phyloP scores from a whole-genome alignment of 306 rosid species.

The Begonia loranthoides region DNA sequence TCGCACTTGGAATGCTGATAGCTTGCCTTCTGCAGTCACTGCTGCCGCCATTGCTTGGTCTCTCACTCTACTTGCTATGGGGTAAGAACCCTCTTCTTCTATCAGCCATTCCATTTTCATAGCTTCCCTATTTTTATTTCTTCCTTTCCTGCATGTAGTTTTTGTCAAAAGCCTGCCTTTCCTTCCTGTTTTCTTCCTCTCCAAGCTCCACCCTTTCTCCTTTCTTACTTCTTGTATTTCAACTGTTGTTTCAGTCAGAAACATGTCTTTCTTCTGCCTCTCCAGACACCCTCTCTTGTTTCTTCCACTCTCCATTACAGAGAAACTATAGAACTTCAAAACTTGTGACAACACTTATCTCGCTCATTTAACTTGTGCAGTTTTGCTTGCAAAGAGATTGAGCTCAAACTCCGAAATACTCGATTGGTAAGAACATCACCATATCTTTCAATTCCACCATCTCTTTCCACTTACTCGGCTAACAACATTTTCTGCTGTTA shows the following conservation, averaged over 20 bases:
- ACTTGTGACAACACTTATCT: no score
- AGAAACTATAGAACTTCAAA: no score
- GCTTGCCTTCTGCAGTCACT: constrained; percentile 73
- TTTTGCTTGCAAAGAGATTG: constrained; percentile 88
- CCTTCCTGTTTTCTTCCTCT: no score
- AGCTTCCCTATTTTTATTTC: no score
- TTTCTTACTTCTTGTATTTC: no score
- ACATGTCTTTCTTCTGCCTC: no score
- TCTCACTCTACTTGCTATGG: constrained; percentile 88
- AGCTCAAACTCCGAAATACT: constrained; percentile 50
- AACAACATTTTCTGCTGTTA: constrained; percentile 6
- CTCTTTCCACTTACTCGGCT: neutral
- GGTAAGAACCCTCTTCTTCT: constrained; percentile 31
- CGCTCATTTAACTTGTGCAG: constrained; percentile 13
- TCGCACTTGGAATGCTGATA: constrained; percentile 63
- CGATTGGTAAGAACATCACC: constrained; percentile 52
- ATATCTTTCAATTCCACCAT: neutral
- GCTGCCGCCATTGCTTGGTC: constrained; percentile 81
- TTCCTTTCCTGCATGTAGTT: neutral
- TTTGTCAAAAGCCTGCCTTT: no score
- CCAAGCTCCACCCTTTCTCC: no score
- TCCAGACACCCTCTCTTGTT: no score
- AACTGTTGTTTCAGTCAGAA: no score
- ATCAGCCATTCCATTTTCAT: no score
- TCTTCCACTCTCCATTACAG: no score